These are phyloP conservation scores for Xylaria acuta DNA, from an alignment of 495 filamentous ascomycete species.

Conservation along the genomic window DNA sequence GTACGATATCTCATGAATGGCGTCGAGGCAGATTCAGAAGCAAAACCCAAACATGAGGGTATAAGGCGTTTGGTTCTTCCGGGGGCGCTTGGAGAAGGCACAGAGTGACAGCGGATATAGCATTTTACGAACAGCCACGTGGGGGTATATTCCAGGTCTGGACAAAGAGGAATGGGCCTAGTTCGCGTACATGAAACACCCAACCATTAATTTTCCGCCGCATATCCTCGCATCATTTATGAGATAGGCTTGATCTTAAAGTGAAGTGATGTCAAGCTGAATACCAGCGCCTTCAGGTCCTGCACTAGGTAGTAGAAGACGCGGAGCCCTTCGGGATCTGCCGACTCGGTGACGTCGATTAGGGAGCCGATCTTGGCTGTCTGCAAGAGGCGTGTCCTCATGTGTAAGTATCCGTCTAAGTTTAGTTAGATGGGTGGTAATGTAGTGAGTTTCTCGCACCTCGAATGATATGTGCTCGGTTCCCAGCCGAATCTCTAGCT, in stretches of 20 bases:
- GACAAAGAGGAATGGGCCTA: constrained; percentile 30
- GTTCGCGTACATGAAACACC: constrained; percentile 35
- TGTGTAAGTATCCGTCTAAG: constrained; percentile 36
- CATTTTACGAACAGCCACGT: constrained; percentile 33
- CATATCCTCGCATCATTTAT: constrained; percentile 18
- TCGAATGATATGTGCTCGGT: constrained; percentile 99
- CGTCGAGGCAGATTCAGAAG: constrained; percentile 6
- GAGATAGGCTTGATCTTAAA: constrained; percentile 98
- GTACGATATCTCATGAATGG: neutral
- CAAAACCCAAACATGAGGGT: constrained; percentile 5
- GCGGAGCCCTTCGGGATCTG: constrained; percentile 92
- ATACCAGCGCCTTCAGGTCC: constrained; percentile 95
- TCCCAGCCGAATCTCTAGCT: constrained; percentile 92
- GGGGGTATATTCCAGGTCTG: constrained; percentile 38
- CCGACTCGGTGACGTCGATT: constrained; percentile 94
- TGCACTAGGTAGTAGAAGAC: constrained; percentile 99
- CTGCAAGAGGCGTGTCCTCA: constrained; percentile 51
- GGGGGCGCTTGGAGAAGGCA: constrained; percentile 14
- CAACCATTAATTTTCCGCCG: constrained; percentile 17
- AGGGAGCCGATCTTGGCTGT: constrained; percentile 98
- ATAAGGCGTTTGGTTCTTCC: constrained; percentile 21
- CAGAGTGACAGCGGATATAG: constrained; percentile 19
- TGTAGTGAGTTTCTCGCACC: constrained; percentile 52
- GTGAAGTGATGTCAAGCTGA: constrained; percentile 93
- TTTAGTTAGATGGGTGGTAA: constrained; percentile 5